Evolutionary conservation across 2,329 filamentous ascomycete genomes (phyloP), one percentile per base, ranked within the genome.

Genomic region (Fusarium burgessii): DNA sequence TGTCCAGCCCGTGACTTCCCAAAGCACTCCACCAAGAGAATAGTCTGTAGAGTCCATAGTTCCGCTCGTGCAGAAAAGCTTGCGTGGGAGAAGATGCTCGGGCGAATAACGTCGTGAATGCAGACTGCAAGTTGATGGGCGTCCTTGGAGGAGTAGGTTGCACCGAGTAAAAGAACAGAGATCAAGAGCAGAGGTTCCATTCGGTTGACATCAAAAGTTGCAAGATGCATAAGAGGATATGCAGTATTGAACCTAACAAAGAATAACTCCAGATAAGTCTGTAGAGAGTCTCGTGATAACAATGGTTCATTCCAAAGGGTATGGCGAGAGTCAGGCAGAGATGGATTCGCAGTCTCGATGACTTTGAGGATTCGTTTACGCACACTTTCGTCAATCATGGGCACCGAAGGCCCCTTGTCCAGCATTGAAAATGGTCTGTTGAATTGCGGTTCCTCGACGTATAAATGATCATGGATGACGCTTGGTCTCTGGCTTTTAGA

Each of bases 11-110:
- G 81, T 40, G 86, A 89, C 75, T 91, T 91, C 5, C 89, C 89
- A 59, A 91, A 90, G 68, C 89, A 90, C 68, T 91, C 89, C 1
- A 90, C 88, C 1, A 91, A 78, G 12, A 91, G 77, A 36, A 91
- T 89, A 0, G 87, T 87, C 65, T 91, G 88, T 1, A 91, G 71
- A 0, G 89, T 84, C 89, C 88, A 91, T 0, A 91, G 79, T 25
- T 88, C 84, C 1, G 89, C 88, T n/a, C 85, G 84, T 0, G 88
- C 81, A 2, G 83, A 88, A 74, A 91, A 91, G 17, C 55, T 58
- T 17, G 55, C 55, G n/a, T 58, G 55, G 5, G 55, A 50, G 15
- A 58, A 58, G 5, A 58, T 58, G 25, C 55, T 58, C 2, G 55
- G 55, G 7, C 55, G 25, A 18, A 58, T 58, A 4, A 58, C 55